These are phyloP conservation scores for Gyrodon lividus DNA, from an alignment of 768 basidiomycete species.

Conservation along the genomic window DNA sequence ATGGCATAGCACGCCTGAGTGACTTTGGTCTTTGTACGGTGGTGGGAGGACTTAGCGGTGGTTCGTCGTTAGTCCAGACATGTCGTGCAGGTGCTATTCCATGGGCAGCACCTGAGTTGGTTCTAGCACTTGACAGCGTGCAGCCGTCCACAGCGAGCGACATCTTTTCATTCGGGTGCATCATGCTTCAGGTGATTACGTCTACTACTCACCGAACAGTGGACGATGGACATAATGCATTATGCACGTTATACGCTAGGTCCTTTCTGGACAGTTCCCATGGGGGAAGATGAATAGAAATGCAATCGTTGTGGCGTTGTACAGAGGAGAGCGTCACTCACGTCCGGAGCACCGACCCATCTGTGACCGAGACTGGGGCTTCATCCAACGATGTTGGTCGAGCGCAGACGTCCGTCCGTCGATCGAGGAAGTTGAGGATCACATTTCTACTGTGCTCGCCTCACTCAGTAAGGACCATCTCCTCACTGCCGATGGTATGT, in stretches of 20 bases:
- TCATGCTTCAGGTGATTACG: not conserved
- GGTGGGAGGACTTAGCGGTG: not conserved
- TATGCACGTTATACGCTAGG: not conserved
- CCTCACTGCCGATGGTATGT: no score
- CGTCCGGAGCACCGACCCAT: not conserved
- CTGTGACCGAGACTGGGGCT: not conserved
- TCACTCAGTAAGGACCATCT: no score
- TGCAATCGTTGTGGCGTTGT: not conserved
- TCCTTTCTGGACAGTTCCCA: not conserved
- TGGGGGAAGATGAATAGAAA: not conserved
- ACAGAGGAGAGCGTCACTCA: no score
- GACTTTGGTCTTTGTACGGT: not conserved
- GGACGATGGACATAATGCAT: no score
- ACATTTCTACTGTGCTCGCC: not conserved
- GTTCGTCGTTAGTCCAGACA: not conserved
- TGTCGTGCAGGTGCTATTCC: not conserved
- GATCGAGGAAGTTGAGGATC: not conserved
- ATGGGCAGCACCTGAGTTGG: conserved; percentile 1
- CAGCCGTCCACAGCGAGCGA: not conserved
- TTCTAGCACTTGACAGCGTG: not conserved
- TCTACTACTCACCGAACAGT: not conserved
- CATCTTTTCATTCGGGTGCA: conserved; percentile 1
- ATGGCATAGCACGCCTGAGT: not conserved
- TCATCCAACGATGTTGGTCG: not conserved
- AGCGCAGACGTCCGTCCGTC: not conserved